Conservation (phyloP, 139 green algal species). For the Coelastrella sp. region DNA sequence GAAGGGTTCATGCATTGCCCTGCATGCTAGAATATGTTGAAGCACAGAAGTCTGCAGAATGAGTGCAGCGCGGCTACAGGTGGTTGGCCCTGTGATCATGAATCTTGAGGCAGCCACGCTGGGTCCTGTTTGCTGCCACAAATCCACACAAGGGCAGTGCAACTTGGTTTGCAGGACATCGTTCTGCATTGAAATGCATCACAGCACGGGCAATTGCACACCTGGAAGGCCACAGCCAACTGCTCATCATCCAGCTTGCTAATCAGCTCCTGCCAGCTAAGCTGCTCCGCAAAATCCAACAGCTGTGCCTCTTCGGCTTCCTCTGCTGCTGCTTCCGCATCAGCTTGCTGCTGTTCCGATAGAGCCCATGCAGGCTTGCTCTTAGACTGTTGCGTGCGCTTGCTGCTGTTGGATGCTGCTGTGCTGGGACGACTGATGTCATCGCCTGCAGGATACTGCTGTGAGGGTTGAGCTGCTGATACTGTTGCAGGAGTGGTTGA, state of each 20-base stretch:
- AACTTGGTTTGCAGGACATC: too few species aligned
- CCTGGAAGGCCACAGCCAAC: constrained; percentile 37
- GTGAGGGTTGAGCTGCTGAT: background rate
- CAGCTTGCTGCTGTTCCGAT: constrained; percentile 14
- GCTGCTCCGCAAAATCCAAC: constrained; percentile 45
- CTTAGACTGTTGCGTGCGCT: background rate
- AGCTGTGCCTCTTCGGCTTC: constrained; percentile 25
- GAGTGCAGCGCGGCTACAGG: too few species aligned
- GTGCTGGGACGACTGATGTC: background rate
- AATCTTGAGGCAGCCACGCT: too few species aligned
- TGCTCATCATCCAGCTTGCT: constrained; percentile 37
- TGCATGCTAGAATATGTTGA: too few species aligned
- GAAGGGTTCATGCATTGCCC: too few species aligned
- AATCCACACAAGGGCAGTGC: too few species aligned
- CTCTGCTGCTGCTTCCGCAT: constrained; percentile 23
- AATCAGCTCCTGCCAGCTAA: constrained; percentile 34
- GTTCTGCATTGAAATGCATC: too few species aligned
- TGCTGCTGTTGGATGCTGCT: background rate
- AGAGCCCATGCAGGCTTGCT: constrained; percentile 41
- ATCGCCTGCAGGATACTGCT: too few species aligned
- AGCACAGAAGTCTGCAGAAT: too few species aligned
- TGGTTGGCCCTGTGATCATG: too few species aligned
- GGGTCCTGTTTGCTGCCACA: too few species aligned
- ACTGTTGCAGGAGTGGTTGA: background rate
- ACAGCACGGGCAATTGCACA: too few species aligned